phyloP scores from a whole-genome alignment of 305 asterid genomes.

The Caryopteris hybrid region DNA sequence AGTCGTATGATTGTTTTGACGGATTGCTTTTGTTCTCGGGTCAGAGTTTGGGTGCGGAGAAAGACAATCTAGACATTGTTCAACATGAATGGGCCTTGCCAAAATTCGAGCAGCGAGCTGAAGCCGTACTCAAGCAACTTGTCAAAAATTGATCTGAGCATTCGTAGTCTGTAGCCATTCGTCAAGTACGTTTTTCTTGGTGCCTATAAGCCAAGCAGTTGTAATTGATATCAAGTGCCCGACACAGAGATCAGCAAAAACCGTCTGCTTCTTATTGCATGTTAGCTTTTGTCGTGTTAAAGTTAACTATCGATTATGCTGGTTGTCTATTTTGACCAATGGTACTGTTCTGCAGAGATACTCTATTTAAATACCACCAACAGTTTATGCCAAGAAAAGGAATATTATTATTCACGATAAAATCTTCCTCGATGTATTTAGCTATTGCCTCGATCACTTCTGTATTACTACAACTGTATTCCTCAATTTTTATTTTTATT shows the following conservation, averaged over 20 bases:
- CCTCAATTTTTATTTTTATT: no score
- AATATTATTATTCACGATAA: conserved; percentile 3
- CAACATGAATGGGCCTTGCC: conserved; percentile 96
- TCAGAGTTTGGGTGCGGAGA: conserved; percentile 92
- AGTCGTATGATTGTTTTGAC: conserved; percentile 4
- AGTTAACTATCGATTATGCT: conserved; percentile 9
- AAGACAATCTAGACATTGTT: conserved; percentile 71
- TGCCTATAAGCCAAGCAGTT: conserved; percentile 6
- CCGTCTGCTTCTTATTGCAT: background rate
- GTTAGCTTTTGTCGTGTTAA: background rate
- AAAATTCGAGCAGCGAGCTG: conserved; percentile 88
- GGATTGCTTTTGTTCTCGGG: conserved; percentile 9
- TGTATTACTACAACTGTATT: no score
- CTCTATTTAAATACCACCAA: background rate
- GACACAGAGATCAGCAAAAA: background rate
- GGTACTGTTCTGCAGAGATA: background rate
- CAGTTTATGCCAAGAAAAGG: conserved; percentile 4
- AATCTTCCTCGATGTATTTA: background rate
- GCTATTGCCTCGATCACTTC: background rate
- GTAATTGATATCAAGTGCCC: background rate
- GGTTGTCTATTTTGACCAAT: conserved; percentile 1
- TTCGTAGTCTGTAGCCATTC: background rate
- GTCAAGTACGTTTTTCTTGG: conserved; percentile 18
- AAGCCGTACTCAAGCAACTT: conserved; percentile 66
- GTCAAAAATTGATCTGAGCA: conserved; percentile 24